Evolutionary conservation across 176 grass and related monocot genomes (phyloP).

Genomic region (Aegilops tauschii): DNA sequence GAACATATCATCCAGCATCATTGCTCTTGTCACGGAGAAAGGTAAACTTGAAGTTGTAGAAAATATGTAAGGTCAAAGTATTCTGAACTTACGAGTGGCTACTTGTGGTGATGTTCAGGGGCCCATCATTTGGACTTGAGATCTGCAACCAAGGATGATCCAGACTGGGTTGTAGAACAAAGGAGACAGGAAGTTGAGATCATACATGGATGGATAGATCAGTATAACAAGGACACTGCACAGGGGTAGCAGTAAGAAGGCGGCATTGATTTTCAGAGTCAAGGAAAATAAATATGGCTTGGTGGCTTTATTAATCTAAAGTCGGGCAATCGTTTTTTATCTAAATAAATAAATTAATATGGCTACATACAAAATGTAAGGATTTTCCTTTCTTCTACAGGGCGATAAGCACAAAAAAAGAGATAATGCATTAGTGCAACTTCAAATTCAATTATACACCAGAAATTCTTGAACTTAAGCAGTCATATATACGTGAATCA

Average conservation of each 20-base stretch:
- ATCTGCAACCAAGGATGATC: conserved; percentile 66
- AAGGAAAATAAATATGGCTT: conserved; percentile 6
- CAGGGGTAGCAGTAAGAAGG: conserved; percentile 1
- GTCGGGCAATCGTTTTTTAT: too few relatives aligned
- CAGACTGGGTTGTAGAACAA: conserved; percentile 74
- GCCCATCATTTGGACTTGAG: conserved; percentile 81
- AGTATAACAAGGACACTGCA: conserved; percentile 59
- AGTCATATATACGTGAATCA: too few relatives aligned
- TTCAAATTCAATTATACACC: too few relatives aligned
- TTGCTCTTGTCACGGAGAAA: conserved; percentile 76
- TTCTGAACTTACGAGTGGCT: not conserved
- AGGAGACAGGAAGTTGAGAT: conserved; percentile 68
- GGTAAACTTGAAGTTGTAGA: conserved; percentile 32
- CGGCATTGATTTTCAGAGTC: too few relatives aligned
- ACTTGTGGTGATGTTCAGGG: conserved; percentile 33
- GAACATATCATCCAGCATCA: conserved; percentile 85
- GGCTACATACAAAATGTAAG: not conserved
- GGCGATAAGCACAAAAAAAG: not conserved
- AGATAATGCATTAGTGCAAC: not conserved
- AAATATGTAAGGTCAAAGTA: not conserved
- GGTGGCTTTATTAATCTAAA: too few relatives aligned
- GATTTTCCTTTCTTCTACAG: conserved; percentile 5
- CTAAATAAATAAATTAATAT: too few relatives aligned
- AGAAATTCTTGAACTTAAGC: too few relatives aligned
- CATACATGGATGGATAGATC: conserved; percentile 73